phyloP scores from a whole-genome alignment of 768 basidiomycete genomes.

The Flagelloscypha sp. region DNA sequence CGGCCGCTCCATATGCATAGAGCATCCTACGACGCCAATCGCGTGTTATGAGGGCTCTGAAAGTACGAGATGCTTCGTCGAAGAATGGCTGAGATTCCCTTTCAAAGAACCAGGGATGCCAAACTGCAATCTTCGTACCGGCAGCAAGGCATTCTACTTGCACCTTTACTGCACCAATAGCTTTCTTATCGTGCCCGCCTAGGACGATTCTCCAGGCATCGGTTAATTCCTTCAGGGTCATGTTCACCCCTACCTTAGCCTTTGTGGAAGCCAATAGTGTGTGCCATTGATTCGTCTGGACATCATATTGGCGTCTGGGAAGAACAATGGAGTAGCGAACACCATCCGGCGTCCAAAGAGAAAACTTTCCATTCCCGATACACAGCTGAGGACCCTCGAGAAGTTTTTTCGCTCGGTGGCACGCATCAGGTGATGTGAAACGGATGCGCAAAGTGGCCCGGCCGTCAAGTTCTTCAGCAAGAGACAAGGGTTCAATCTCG shows the following conservation, averaged over 20 bases:
- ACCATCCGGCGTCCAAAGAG: slow-evolving; percentile 37
- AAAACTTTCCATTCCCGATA: slow-evolving; percentile 25
- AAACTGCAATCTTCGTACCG: slow-evolving; percentile 41
- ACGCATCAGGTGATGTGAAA: slow-evolving; percentile 43
- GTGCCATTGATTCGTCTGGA: slow-evolving; percentile 44
- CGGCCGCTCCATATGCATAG: slow-evolving; percentile 36
- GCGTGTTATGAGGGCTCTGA: slow-evolving; percentile 33
- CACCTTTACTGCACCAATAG: slow-evolving; percentile 50
- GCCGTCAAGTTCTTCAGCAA: slow-evolving; percentile 19
- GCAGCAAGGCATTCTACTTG: slow-evolving; percentile 45
- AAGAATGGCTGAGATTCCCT: slow-evolving; percentile 25
- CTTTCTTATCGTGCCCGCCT: slow-evolving; percentile 32
- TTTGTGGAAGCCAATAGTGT: slow-evolving; percentile 27
- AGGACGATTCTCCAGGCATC: slow-evolving; percentile 3
- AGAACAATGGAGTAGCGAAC: slow-evolving; percentile 44
- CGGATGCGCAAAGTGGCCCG: slow-evolving; percentile 29
- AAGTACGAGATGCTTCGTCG: slow-evolving; percentile 22
- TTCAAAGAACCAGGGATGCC: slow-evolving; percentile 38
- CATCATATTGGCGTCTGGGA: slow-evolving; percentile 38
- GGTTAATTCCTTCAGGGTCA: slow-evolving; percentile 20
- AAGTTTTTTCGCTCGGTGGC: slow-evolving; percentile 28
- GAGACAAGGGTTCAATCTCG: slow-evolving; percentile 19
- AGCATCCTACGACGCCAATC: slow-evolving; percentile 39
- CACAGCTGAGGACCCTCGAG: slow-evolving; percentile 26
- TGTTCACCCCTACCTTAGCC: slow-evolving; percentile 26